Conservation (phyloP, 225 moss, liverwort and hornwort species). For the Neckera pumila region DNA sequence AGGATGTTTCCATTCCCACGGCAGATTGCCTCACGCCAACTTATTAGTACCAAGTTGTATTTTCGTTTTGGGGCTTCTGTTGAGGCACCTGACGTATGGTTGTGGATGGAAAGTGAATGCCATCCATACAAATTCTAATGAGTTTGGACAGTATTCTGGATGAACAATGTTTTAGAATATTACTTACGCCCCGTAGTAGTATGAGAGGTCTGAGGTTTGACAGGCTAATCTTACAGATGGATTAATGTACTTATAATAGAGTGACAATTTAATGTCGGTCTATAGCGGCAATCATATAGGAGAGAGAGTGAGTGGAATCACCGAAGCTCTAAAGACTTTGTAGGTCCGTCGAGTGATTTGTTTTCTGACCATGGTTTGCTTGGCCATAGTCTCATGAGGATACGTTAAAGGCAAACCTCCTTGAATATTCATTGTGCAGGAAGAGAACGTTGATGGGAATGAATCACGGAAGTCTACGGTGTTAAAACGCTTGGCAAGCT, state of each 20-base stretch:
- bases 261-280: background rate
- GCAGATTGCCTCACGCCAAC: background rate
- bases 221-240: background rate
- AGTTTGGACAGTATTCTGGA: background rate
- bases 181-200: background rate
- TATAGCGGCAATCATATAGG: background rate
- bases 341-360: background rate
- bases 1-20: conserved; percentile 9
- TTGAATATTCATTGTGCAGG: background rate
- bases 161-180: background rate
- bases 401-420: background rate
- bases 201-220: background rate
- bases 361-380: background rate
- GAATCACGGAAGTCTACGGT: background rate
- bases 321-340: background rate
- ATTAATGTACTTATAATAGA: background rate
- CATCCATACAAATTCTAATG: background rate
- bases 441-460: background rate
- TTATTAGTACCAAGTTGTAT: background rate
- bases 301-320: background rate
- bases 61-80: background rate
- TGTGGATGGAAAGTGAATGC: background rate
- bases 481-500: conserved; percentile 10
- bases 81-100: background rate
- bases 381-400: background rate